A percentile compares a stretch with the other conserved stretches of the same genome.
These are phyloP conservation scores for Colletotrichum musae DNA, from an alignment of 2,329 filamentous ascomycete species.

Conservation along the genomic window DNA sequence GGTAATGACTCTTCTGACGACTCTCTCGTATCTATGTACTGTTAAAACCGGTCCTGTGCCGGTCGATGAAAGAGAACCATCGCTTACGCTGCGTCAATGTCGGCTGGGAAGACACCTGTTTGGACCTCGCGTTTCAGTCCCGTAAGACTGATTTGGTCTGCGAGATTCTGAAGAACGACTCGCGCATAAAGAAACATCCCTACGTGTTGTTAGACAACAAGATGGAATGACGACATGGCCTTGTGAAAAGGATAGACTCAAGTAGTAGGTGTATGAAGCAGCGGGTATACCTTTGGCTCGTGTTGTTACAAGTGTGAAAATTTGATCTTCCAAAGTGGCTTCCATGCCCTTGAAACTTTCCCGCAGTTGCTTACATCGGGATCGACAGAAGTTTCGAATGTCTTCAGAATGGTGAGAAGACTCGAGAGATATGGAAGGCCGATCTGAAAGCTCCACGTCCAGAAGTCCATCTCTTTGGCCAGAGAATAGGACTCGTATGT, in stretches of 20 bases:
- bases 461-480: slow-evolving; percentile 2
- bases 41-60: background rate
- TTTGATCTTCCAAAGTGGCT: background rate
- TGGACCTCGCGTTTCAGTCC: background rate
- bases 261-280: rapidly evolving
- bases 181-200: slow-evolving; percentile 6
- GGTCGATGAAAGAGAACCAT: background rate
- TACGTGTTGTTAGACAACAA: background rate
- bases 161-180: background rate
- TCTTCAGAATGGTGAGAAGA: background rate
- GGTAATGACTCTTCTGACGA: background rate
- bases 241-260: too few species aligned
- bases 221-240: background rate
- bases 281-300: background rate
- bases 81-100: background rate
- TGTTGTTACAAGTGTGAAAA: background rate
- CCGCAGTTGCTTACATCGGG: background rate
- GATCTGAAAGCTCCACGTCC: background rate
- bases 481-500: background rate
- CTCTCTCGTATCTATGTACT: background rate
- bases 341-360: background rate
- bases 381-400: background rate
- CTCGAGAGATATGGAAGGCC: background rate
- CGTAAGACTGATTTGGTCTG: background rate
- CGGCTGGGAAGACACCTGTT: background rate